phyloP scores from a whole-genome alignment of 176 grass and related monocot species.

The Luzula sylvatica region DNA sequence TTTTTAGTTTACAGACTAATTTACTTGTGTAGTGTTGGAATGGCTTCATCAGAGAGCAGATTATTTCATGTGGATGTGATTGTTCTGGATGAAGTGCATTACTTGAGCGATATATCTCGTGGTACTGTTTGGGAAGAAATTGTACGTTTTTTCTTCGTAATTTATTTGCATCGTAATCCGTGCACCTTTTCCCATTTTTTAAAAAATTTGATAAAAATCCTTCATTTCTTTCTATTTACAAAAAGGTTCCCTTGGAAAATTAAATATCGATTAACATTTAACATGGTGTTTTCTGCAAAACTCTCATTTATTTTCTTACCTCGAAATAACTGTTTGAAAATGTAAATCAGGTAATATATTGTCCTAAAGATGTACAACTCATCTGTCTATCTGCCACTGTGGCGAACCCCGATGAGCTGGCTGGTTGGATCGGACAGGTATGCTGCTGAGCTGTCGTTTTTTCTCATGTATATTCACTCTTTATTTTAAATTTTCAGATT shows the following conservation, averaged over 20 bases:
- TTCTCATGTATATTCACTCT: conserved; percentile 6
- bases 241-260: no score
- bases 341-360: conserved; percentile 87
- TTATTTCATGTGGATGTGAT: conserved; percentile 96
- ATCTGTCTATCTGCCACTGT: conserved; percentile 96
- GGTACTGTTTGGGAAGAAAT: conserved; percentile 99
- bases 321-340: conserved; percentile 8
- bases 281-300: neutral
- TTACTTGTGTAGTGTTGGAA: conserved; percentile 51
- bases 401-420: conserved; percentile 95
- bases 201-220: no score
- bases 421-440: conserved; percentile 98
- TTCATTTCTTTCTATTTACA: no score
- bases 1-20: no score
- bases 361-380: conserved; percentile 94
- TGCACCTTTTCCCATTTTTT: no score
- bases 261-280: neutral
- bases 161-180: neutral
- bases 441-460: conserved; percentile 12
- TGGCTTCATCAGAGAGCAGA: conserved; percentile 75
- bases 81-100: conserved; percentile 97
- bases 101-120: conserved; percentile 93
- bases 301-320: neutral
- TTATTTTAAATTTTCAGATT: conserved; percentile 40
- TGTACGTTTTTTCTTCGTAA: conserved; percentile 39